Conservation (phyloP, 139 green algal species). For the Closterium sp. region DNA sequence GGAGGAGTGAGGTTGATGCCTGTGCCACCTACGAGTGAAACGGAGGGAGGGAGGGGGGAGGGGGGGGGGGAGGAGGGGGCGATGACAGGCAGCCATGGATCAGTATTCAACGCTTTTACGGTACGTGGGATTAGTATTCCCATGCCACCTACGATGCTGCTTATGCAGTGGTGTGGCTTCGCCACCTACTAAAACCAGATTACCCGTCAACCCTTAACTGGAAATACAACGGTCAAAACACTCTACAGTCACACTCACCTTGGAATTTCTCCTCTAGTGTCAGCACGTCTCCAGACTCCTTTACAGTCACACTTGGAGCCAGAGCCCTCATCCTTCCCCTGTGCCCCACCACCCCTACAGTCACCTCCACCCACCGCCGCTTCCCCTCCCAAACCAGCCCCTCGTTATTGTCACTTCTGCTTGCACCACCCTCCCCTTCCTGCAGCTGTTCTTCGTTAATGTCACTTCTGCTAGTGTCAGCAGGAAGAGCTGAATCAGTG, state of each 20-base stretch:
- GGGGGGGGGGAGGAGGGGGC: too few species aligned
- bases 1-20: slow-evolving; percentile 62
- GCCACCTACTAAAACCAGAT: too few species aligned
- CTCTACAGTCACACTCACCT: slow-evolving; percentile 26
- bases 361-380: slow-evolving; percentile 65
- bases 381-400: slow-evolving; percentile 55
- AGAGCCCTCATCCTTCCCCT: slow-evolving; percentile 57
- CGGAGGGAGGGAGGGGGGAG: background rate
- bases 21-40: slow-evolving; percentile 42
- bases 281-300: slow-evolving; percentile 52
- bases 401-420: slow-evolving; percentile 10
- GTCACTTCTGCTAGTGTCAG: background rate
- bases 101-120: too few species aligned
- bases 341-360: slow-evolving; percentile 59
- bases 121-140: too few species aligned
- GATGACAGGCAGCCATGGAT: too few species aligned
- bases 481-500: too few species aligned
- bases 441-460: too few species aligned
- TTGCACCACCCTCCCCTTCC: background rate
- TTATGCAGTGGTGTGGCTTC: too few species aligned
- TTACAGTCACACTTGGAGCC: slow-evolving; percentile 54
- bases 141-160: too few species aligned
- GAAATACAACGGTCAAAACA: too few species aligned
- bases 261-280: slow-evolving; percentile 65
- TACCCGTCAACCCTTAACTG: too few species aligned